Conservation (phyloP, 2,329 filamentous ascomycete genomes). For the Sporothrix pallida region DNA sequence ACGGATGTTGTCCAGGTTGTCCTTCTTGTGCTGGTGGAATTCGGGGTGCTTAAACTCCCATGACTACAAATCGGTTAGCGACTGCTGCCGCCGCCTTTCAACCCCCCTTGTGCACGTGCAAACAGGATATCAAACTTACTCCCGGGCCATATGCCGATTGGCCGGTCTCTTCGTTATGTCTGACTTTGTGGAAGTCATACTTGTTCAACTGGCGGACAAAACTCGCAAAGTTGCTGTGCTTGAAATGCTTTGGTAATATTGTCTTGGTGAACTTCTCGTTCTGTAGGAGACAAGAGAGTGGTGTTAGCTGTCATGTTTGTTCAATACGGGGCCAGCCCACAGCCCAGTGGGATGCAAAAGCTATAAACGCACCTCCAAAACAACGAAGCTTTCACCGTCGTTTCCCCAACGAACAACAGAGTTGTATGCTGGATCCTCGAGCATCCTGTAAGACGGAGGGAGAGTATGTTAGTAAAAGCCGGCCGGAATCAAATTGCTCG, state of each 20-base stretch:
- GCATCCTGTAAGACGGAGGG: slow-evolving; percentile 68
- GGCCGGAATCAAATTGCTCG: not conserved
- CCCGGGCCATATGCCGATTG: slow-evolving; percentile 81
- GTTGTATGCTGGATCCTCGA: slow-evolving; percentile 92
- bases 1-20: slow-evolving; percentile 94
- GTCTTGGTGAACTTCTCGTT: slow-evolving; percentile 98
- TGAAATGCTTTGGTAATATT: slow-evolving; percentile 97
- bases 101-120: too few species aligned
- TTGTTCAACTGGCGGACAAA: slow-evolving; percentile 75
- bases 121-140: slow-evolving; percentile 52
- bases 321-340: not conserved
- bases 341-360: not conserved
- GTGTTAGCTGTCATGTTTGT: not conserved
- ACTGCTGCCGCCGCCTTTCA: not conserved
- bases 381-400: slow-evolving; percentile 93
- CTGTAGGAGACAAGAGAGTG: slow-evolving; percentile 54
- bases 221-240: slow-evolving; percentile 97
- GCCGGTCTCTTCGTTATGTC: slow-evolving; percentile 85
- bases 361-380: slow-evolving; percentile 78
- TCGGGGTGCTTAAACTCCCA: slow-evolving; percentile 99
- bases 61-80: slow-evolving; percentile 57
- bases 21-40: slow-evolving; percentile 94
- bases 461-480: not conserved
- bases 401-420: slow-evolving; percentile 95
- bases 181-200: slow-evolving; percentile 88